Evolutionary conservation across 2,329 filamentous ascomycete species (phyloP), one percentile per base, ranked within the genome.

Genomic region (Scleromitrula shiraiana): DNA sequence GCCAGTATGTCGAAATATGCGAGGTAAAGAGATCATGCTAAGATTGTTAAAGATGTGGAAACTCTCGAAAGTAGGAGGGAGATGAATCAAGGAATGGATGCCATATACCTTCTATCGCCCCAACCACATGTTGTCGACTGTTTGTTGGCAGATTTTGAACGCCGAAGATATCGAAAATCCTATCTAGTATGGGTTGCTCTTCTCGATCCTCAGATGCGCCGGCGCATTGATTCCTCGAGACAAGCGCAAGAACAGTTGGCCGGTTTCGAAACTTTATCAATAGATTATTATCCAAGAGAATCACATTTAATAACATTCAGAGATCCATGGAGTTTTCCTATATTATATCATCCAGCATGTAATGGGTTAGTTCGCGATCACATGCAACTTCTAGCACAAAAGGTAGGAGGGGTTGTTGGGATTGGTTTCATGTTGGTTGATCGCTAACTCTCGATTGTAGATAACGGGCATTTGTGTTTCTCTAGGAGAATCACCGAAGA

Each of bases 261-360:
- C n/a, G 79, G 83, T 46, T 89, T 90, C 62, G 82, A 84, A 51
- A 87, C 89, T 4, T 72, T 97, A 47, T 87, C 90, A 45, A 78
- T 95, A 64, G 86, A 96, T 66, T 98, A 84, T 66, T 91, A 82
- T 63, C 90, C 93, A 5, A 80, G 88, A 61, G 93, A 98, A 69
- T 93, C 90, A 6, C 87, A 94, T 60, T 71, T 98, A 33, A 74
- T 96, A 59, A 95, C 88, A 0, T 96, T 98, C 61, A 76, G 86
- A 62, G 91, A 98, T 64, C 91, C 93, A 1, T 95, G 85, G 82
- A 97, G 91, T 68, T 98, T 98, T 62, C 89, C 89, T 1, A 77
- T 90, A 43, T 74, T 98, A 50, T 98, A 85, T 68, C 91, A 98
- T 64, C 91, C 91, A 1, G 80, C 77, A 46, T 97, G 93, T 69